These are phyloP conservation scores for Starmerella cellae DNA, from an alignment of 805 yeast species.

Conservation along the genomic window DNA sequence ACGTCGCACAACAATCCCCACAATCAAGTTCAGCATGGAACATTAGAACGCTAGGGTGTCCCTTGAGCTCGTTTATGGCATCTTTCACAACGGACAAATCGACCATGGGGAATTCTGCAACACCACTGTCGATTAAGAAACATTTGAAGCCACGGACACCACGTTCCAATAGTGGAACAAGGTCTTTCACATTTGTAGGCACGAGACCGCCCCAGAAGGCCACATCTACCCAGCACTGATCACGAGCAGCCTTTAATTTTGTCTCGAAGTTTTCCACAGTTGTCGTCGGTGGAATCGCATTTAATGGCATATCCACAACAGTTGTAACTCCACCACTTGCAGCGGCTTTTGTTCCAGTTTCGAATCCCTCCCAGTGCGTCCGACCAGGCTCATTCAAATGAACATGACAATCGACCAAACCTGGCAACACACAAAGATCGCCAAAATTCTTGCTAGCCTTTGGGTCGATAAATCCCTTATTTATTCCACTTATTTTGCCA, in stretches of 20 bases:
- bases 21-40: slow-evolving; percentile 84
- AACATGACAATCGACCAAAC: slow-evolving; percentile 86
- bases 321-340: slow-evolving; percentile 96
- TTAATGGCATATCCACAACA: slow-evolving; percentile 89
- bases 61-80: slow-evolving; percentile 53
- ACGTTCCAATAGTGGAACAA: slow-evolving; percentile 60
- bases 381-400: slow-evolving; percentile 94
- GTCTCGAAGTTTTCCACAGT: slow-evolving; percentile 59
- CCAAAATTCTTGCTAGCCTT: slow-evolving; percentile 36
- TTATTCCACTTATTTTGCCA: slow-evolving; percentile 44
- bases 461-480: slow-evolving; percentile 10
- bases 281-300: slow-evolving; percentile 93
- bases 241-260: slow-evolving; percentile 65
- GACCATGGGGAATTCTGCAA: slow-evolving; percentile 84
- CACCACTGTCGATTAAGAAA: slow-evolving; percentile 84
- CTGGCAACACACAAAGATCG: slow-evolving; percentile 69
- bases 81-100: slow-evolving; percentile 44
- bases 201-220: slow-evolving; percentile 95
- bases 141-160: slow-evolving; percentile 95
- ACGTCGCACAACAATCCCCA: background rate
- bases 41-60: slow-evolving; percentile 60
- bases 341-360: slow-evolving; percentile 86
- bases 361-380: slow-evolving; percentile 97
- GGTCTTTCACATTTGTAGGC: slow-evolving; percentile 58
- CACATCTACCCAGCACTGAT: slow-evolving; percentile 82